phyloP scores from a whole-genome alignment of 441 rosid species.

The Erodium texanum region DNA sequence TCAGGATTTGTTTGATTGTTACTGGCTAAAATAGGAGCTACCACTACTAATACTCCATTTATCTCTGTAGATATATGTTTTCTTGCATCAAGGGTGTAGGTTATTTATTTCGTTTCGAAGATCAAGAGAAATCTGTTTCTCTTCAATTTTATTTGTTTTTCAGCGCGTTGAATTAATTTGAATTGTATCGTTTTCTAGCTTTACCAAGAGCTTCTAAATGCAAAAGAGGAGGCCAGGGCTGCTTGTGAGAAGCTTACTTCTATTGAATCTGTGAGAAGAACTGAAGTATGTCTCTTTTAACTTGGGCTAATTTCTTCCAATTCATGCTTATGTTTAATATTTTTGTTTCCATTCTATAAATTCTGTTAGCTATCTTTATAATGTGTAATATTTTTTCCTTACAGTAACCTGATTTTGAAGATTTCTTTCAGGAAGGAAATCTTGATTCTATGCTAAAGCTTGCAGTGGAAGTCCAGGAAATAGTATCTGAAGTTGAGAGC shows the following conservation, averaged over 20 bases:
- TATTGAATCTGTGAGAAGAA: conserved; percentile 28
- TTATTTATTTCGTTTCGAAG: neutral
- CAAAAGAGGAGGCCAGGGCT: conserved; percentile 48
- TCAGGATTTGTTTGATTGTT: conserved; percentile 1
- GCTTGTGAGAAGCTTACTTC: conserved; percentile 49
- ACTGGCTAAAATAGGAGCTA: neutral
- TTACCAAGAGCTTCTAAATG: conserved; percentile 51
- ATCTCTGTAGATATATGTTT: neutral
- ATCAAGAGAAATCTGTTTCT: neutral
- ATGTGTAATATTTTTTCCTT: conserved; percentile 9
- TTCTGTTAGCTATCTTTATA: conserved; percentile 7
- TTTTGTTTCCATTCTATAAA: neutral
- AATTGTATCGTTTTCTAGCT: conserved; percentile 35
- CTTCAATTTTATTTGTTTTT: neutral
- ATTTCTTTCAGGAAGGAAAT: conserved; percentile 28
- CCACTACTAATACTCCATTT: neutral
- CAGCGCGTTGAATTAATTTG: conserved; percentile 7
- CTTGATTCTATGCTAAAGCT: conserved; percentile 33
- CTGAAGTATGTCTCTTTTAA: conserved; percentile 33
- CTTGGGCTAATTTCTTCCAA: conserved; percentile 17
- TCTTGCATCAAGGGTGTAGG: neutral
- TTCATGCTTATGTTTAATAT: conserved; percentile 14
- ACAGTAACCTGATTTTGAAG: conserved; percentile 20
- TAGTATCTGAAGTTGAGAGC: conserved; percentile 46
- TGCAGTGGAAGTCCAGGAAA: conserved; percentile 46